Evolutionary conservation across 768 basidiomycete genomes (phyloP).

Genomic region (Cystoderma amianthinum): DNA sequence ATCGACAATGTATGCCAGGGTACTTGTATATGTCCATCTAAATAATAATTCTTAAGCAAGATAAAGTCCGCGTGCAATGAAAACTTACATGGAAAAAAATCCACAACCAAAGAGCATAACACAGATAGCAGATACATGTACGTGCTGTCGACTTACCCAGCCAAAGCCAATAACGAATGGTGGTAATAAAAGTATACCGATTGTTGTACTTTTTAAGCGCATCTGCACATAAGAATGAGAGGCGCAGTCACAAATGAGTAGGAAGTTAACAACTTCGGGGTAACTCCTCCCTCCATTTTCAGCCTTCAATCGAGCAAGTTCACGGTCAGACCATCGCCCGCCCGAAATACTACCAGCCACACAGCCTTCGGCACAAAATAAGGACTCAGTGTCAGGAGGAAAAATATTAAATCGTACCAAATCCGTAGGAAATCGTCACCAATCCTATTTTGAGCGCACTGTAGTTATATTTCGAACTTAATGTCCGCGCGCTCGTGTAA

Average conservation of each 20-base stretch:
- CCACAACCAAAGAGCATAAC: conserved; percentile 68
- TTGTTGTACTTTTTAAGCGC: conserved; percentile 58
- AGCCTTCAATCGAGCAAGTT: conserved; percentile 26
- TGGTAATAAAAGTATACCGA: conserved; percentile 54
- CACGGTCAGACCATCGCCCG: conserved; percentile 37
- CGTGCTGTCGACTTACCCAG: conserved; percentile 63
- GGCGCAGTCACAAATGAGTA: not conserved
- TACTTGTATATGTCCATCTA: conserved; percentile 53
- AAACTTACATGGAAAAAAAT: conserved; percentile 63
- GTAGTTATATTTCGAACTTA: conserved; percentile 57
- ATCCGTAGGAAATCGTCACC: conserved; percentile 68
- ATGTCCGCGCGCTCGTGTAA: conserved; percentile 71
- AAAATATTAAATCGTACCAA: conserved; percentile 32
- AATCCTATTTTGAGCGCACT: conserved; percentile 67
- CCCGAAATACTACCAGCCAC: conserved; percentile 35
- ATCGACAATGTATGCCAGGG: conserved; percentile 82
- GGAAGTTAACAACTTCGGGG: conserved; percentile 52
- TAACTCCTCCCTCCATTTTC: conserved; percentile 33
- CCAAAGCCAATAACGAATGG: conserved; percentile 60
- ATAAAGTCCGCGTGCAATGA: not conserved
- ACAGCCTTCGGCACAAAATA: conserved; percentile 18
- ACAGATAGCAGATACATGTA: conserved; percentile 63
- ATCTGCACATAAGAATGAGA: conserved; percentile 35
- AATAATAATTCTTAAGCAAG: not conserved
- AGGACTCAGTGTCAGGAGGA: not conserved